Conservation (phyloP, 495 filamentous ascomycete species). For the Apiosordaria backusii region DNA sequence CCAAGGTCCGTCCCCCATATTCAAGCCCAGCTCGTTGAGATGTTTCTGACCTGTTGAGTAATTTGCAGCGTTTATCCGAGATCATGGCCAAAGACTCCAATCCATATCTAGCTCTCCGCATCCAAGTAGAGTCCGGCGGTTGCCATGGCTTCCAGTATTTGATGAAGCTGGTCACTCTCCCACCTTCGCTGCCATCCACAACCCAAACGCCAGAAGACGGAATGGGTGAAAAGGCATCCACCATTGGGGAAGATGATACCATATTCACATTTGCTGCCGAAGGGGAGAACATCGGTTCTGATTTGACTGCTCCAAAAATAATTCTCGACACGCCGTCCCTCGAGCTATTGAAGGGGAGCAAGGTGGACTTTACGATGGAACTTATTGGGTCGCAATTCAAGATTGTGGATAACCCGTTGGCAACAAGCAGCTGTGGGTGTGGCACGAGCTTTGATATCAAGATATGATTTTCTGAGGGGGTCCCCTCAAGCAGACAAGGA, state of each 20-base stretch:
- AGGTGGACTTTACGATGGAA: constrained; percentile 93
- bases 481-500: not conserved
- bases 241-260: constrained; percentile 68
- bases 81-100: constrained; percentile 71
- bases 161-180: constrained; percentile 72
- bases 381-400: constrained; percentile 98
- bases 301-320: constrained; percentile 60
- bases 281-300: constrained; percentile 7
- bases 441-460: constrained; percentile 97
- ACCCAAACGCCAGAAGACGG: not conserved
- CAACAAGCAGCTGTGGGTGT: constrained; percentile 93
- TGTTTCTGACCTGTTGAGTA: not conserved
- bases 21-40: not conserved
- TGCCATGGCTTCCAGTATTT: constrained; percentile 98
- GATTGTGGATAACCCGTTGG: constrained; percentile 86
- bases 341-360: constrained; percentile 86
- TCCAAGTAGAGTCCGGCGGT: constrained; percentile 86
- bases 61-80: constrained; percentile 59
- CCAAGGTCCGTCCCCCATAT: constrained; percentile 56
- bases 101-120: constrained; percentile 77
- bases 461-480: constrained; percentile 28
- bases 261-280: constrained; percentile 43
- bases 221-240: constrained; percentile 23
- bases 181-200: constrained; percentile 36
- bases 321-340: constrained; percentile 86